phyloP scores from a whole-genome alignment of 495 filamentous ascomycete genomes.

The Penicillium malachiteum region DNA sequence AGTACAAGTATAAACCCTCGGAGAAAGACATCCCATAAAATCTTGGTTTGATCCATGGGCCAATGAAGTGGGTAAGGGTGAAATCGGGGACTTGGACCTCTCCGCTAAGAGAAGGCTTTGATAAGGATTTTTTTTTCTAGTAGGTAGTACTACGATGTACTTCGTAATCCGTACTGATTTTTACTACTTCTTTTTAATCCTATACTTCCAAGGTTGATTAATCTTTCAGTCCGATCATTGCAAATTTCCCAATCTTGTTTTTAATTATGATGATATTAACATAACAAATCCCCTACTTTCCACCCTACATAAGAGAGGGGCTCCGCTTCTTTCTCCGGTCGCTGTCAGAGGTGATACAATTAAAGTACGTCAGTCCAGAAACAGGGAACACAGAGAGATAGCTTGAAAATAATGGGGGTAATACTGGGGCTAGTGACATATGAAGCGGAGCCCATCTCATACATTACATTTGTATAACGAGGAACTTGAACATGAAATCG shows the following conservation, averaged over 20 bases:
- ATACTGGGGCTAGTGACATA: no score
- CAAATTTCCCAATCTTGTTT: no score
- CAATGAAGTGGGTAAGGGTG: conserved; percentile 1
- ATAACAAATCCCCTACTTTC: neutral
- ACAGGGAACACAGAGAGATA: conserved; percentile 18
- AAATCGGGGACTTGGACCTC: conserved; percentile 9
- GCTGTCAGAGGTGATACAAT: conserved; percentile 2
- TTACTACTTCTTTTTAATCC: neutral
- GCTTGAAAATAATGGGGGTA: conserved; percentile 4
- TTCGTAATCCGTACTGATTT: neutral
- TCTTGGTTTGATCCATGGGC: neutral
- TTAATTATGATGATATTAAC: no score
- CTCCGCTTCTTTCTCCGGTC: neutral
- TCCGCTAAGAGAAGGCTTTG: conserved; percentile 3
- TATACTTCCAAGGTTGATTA: no score
- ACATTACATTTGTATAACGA: no score
- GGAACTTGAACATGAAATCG: conserved; percentile 2
- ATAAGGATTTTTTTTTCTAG: conserved; percentile 8
- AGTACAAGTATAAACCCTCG: neutral
- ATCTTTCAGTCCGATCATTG: no score
- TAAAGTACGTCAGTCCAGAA: conserved; percentile 15
- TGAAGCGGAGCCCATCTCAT: neutral
- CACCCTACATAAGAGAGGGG: no score
- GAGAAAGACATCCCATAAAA: neutral
- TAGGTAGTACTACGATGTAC: conserved; percentile 1